Base-by-base conservation (phyloP, 768 basidiomycete genomes). In the Mycena vulgaris region DNA sequence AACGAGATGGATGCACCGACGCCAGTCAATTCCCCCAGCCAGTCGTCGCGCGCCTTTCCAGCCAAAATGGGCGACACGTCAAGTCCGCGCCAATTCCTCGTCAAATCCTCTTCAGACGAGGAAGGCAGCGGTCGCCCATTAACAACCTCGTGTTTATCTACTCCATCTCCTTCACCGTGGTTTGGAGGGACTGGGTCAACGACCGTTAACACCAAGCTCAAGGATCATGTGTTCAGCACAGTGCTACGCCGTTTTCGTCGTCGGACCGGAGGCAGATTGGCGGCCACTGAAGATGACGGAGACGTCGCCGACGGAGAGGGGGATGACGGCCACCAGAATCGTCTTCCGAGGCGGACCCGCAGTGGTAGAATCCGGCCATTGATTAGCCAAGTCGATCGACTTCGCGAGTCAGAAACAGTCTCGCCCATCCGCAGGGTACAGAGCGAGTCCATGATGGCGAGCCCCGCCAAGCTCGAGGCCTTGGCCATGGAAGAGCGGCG, bases 131-230 rank as follows among this genome's bases (percentile, higher is more conserved):
- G 75, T 45, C 83, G 81, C 25, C 86, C 84, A 5, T 78, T 76
- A 25, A 74, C 89, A 11, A 79, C 83, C 11, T 71, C 82, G 6
- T 87, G 84, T 48, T 78, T 80, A 56, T 66, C 73, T 6, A 69
- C 82, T n/a, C 81, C 78, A 4, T 66, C 82, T 14, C 82, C 84
- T 23, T 84, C 85, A 16, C 87, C 87, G 52, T 88, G 88, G 84
- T 96, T 96, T 74, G 95, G 93, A 37, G 97, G 97, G 4, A 94
- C 92, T 2, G 97, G 97, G 1, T 95, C 94, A 17, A 99, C 98
- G 7, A 88, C 92, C 61, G 96, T 98, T 68, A 99, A 99, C 80
- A 95, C 93, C 42, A 94, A 90, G 78, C 84, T 99, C 66, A 97
- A 96, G 81, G 96, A 99, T 77, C 96, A 97, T 74, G 95, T 99